These are phyloP conservation scores for Nicotiana rustica DNA, from an alignment of 305 asterid genomes.

Conservation along the genomic window DNA sequence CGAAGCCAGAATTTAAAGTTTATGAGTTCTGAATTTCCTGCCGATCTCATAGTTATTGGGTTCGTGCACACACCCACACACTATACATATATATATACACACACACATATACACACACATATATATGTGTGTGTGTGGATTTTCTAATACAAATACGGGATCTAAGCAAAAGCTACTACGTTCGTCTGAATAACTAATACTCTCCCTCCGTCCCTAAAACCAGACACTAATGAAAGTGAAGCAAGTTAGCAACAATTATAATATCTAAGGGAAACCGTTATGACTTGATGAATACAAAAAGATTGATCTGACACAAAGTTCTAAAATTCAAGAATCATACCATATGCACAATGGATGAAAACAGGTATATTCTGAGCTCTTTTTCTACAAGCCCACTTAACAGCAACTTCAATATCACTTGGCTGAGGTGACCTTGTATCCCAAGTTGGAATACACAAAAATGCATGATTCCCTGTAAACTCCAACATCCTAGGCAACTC, in stretches of 20 bases:
- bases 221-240: background rate
- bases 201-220: too few relatives aligned
- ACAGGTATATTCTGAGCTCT: conserved; percentile 75
- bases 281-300: background rate
- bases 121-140: too few relatives aligned
- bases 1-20: too few relatives aligned
- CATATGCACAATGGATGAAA: conserved; percentile 91
- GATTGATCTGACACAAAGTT: background rate
- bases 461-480: conserved; percentile 60
- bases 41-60: too few relatives aligned
- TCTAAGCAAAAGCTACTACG: too few relatives aligned
- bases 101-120: too few relatives aligned
- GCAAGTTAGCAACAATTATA: background rate
- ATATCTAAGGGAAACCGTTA: background rate
- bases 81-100: too few relatives aligned
- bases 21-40: too few relatives aligned
- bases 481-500: conserved; percentile 82
- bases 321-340: conserved; percentile 44
- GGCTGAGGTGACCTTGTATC: conserved; percentile 90
- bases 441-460: conserved; percentile 87
- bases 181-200: too few relatives aligned
- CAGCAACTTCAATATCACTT: conserved; percentile 80
- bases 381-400: conserved; percentile 92
- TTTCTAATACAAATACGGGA: too few relatives aligned
- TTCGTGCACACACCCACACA: too few relatives aligned